Evolutionary conservation across 2,329 filamentous ascomycete genomes (phyloP).

Genomic region (Venturiaceae sp.): DNA sequence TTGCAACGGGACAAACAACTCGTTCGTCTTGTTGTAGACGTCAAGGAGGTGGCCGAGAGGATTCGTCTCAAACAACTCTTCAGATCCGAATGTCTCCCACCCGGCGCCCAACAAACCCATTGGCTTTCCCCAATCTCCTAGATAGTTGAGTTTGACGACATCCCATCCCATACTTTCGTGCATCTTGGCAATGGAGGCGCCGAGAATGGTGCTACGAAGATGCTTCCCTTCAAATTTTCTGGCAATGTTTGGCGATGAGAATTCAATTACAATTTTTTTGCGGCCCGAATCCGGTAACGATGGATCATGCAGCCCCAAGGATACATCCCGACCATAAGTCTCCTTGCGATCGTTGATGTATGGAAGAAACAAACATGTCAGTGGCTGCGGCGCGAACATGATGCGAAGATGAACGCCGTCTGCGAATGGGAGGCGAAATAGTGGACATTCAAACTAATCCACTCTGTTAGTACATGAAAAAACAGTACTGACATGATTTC

Average conservation of each 20-base stretch:
- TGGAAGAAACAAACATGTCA: constrained; percentile 52
- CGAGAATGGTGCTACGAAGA: constrained; percentile 57
- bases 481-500: background rate
- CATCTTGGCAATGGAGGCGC: constrained; percentile 50
- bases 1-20: constrained; percentile 49
- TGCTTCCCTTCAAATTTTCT: constrained; percentile 61
- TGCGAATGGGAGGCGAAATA: constrained; percentile 53
- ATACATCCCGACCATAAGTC: constrained; percentile 44
- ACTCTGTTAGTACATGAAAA: constrained; percentile 2
- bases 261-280: constrained; percentile 57
- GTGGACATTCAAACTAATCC: constrained; percentile 50
- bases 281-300: constrained; percentile 38
- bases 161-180: constrained; percentile 53
- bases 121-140: constrained; percentile 60
- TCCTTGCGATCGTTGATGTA: constrained; percentile 46
- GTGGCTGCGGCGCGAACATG: constrained; percentile 50
- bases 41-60: constrained; percentile 63
- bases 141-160: constrained; percentile 53
- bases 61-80: constrained; percentile 51
- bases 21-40: constrained; percentile 58
- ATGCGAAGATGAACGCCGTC: constrained; percentile 58
- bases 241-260: constrained; percentile 67
- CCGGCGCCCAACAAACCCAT: constrained; percentile 54
- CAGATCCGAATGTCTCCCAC: constrained; percentile 56
- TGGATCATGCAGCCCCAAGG: constrained; percentile 38